Evolutionary conservation across 495 filamentous ascomycete species (phyloP).

Genomic region (Penicillium maclennaniae): DNA sequence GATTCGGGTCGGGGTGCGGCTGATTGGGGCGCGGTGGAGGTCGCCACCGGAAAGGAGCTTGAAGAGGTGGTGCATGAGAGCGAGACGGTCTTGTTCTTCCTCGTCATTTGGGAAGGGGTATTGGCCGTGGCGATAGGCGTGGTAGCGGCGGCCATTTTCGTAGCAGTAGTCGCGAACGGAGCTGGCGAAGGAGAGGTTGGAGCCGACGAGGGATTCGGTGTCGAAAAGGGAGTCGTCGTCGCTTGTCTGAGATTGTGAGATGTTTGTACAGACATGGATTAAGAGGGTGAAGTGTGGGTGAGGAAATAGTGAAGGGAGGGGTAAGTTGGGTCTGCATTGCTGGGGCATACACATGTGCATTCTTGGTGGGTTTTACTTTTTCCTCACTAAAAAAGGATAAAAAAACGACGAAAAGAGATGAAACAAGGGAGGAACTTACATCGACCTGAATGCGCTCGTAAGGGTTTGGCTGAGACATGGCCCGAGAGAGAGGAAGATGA

Average conservation of each 20-base stretch:
- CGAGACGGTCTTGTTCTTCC: slow-evolving; percentile 62
- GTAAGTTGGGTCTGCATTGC: background rate
- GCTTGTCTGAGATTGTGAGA: slow-evolving; percentile 29
- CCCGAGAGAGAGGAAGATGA: background rate
- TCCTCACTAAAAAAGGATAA: background rate
- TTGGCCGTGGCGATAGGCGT: slow-evolving; percentile 52
- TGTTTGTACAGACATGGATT: background rate
- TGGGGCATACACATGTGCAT: background rate
- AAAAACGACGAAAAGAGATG: background rate
- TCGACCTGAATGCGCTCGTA: slow-evolving; percentile 38
- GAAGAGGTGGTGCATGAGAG: slow-evolving; percentile 61
- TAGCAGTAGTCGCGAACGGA: slow-evolving; percentile 47
- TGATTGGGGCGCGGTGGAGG: slow-evolving; percentile 51
- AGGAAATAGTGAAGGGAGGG: background rate
- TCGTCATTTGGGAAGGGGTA: slow-evolving; percentile 61
- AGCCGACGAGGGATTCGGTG: slow-evolving; percentile 31
- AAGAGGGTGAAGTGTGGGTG: background rate
- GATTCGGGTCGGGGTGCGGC: slow-evolving; percentile 26
- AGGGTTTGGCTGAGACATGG: slow-evolving; percentile 34
- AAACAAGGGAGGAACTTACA: slow-evolving; percentile 24
- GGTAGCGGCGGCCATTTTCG: slow-evolving; percentile 61
- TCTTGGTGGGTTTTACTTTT: background rate
- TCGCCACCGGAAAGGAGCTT: slow-evolving; percentile 46
- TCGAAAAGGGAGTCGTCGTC: slow-evolving; percentile 42
- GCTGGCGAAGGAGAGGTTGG: slow-evolving; percentile 45